These are phyloP conservation scores for Sugiyamaella pinicola DNA, from an alignment of 1,139 yeast genomes.

Conservation along the genomic window DNA sequence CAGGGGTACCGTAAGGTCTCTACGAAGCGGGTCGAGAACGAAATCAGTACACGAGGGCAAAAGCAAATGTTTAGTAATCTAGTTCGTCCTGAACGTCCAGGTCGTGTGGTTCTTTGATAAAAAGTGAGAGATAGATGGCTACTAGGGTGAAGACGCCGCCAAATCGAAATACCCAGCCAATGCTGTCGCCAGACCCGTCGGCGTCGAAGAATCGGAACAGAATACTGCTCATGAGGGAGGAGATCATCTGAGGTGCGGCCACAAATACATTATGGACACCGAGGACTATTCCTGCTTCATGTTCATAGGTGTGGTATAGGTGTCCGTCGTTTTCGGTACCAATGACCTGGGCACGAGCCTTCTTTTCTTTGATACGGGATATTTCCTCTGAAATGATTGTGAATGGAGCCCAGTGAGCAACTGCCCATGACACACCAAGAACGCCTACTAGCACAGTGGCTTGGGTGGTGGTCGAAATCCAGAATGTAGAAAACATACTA, in stretches of 20 bases:
- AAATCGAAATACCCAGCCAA: slow-evolving; percentile 43
- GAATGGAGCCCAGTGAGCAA: slow-evolving; percentile 47
- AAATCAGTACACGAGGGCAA: not conserved
- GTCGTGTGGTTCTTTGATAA: slow-evolving; percentile 31
- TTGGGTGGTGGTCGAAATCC: slow-evolving; percentile 32
- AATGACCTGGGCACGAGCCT: slow-evolving; percentile 24
- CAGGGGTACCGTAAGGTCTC: no score
- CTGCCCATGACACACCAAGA: slow-evolving; percentile 47
- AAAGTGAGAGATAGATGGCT: slow-evolving; percentile 39
- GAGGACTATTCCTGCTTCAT: slow-evolving; percentile 43
- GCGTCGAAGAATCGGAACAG: slow-evolving; percentile 38
- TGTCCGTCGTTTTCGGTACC: slow-evolving; percentile 16
- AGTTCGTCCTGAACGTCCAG: slow-evolving; percentile 29
- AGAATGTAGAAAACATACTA: slow-evolving; percentile 40
- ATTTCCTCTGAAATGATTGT: slow-evolving; percentile 45
- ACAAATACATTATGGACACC: slow-evolving; percentile 47
- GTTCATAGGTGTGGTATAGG: slow-evolving; percentile 29
- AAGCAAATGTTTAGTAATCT: slow-evolving; percentile 14
- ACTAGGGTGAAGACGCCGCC: slow-evolving; percentile 43
- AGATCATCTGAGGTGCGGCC: slow-evolving; percentile 45
- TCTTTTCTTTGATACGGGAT: slow-evolving; percentile 35
- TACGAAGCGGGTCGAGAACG: not conserved
- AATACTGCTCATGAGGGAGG: slow-evolving; percentile 42
- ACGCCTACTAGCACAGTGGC: slow-evolving; percentile 42
- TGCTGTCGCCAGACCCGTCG: slow-evolving; percentile 38